Percentiles rank a stretch among this genome's conserved stretches.
These are phyloP conservation scores for Collybia mongolica DNA, from an alignment of 768 basidiomycete genomes.

Conservation along the genomic window DNA sequence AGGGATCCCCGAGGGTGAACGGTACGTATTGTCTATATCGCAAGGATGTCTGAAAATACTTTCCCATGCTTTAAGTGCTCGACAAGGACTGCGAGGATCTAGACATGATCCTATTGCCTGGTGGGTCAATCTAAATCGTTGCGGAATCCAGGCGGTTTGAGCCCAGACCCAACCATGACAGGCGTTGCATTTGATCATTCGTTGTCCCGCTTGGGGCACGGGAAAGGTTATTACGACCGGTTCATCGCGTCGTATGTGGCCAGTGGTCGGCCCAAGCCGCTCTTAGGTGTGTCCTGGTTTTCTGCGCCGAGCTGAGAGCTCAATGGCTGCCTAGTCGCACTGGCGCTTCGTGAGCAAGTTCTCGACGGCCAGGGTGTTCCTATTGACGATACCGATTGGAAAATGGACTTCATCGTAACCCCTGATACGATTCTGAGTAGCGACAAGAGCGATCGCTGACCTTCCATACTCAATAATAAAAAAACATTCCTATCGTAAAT, in stretches of 20 bases:
- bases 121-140: constrained; percentile 29
- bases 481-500: not conserved
- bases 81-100: constrained; percentile 38
- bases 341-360: constrained; percentile 65
- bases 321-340: constrained; percentile 45
- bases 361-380: constrained; percentile 53
- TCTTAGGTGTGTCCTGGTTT: constrained; percentile 48
- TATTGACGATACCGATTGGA: constrained; percentile 57
- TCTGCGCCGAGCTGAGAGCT: constrained; percentile 1
- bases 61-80: constrained; percentile 26
- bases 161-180: constrained; percentile 17
- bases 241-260: constrained; percentile 60
- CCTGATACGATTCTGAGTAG: constrained; percentile 25
- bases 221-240: constrained; percentile 82
- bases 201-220: constrained; percentile 72
- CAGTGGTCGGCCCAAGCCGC: constrained; percentile 42
- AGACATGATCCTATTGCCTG: constrained; percentile 70
- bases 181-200: constrained; percentile 76
- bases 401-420: constrained; percentile 60
- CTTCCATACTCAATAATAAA: not conserved
- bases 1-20: constrained; percentile 41
- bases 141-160: not conserved
- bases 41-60: not conserved
- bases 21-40: constrained; percentile 36
- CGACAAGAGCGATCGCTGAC: not conserved